Evolutionary conservation across 805 yeast genomes (phyloP).

Genomic region (Starmerella scarabaei): DNA sequence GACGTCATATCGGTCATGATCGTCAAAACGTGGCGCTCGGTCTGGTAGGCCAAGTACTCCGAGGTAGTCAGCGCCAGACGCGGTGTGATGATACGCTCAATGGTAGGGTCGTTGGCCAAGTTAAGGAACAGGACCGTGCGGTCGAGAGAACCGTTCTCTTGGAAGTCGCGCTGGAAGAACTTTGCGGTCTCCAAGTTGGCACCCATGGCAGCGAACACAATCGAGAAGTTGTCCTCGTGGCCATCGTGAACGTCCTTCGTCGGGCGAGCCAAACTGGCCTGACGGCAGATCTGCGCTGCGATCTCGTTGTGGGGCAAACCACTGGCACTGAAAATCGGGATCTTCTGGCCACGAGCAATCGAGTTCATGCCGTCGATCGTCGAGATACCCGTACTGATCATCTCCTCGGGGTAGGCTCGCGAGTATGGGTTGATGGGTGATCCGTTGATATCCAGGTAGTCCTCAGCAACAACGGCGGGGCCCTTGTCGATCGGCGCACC

Average conservation of each 20-base stretch:
- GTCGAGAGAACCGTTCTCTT: slow-evolving; percentile 96
- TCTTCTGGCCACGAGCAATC: slow-evolving; percentile 99
- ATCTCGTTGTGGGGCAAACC: slow-evolving; percentile 99
- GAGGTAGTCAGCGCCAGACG: slow-evolving; percentile 98
- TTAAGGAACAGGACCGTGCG: slow-evolving; percentile 94
- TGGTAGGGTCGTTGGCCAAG: slow-evolving; percentile 98
- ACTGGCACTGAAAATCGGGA: slow-evolving; percentile 97
- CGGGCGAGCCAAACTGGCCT: slow-evolving; percentile 98
- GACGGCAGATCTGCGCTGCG: slow-evolving; percentile 99
- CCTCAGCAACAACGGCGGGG: slow-evolving; percentile 97
- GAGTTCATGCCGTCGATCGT: slow-evolving; percentile 99
- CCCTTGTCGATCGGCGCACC: slow-evolving; percentile 98
- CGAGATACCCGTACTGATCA: slow-evolving; percentile 98
- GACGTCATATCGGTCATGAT: slow-evolving; percentile 98
- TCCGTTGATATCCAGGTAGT: slow-evolving; percentile 94
- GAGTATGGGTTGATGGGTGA: slow-evolving; percentile 97
- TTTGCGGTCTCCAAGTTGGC: slow-evolving; percentile 96
- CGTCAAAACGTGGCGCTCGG: slow-evolving; percentile 97
- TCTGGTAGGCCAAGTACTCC: slow-evolving; percentile 95
- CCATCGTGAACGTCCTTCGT: slow-evolving; percentile 99
- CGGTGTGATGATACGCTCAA: slow-evolving; percentile 98
- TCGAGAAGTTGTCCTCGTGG: slow-evolving; percentile 97
- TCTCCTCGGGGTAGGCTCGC: slow-evolving; percentile 98
- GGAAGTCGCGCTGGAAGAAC: slow-evolving; percentile 98
- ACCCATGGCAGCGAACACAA: slow-evolving; percentile 99